Conservation (phyloP, 768 basidiomycete genomes). For the Trametes villosa region DNA sequence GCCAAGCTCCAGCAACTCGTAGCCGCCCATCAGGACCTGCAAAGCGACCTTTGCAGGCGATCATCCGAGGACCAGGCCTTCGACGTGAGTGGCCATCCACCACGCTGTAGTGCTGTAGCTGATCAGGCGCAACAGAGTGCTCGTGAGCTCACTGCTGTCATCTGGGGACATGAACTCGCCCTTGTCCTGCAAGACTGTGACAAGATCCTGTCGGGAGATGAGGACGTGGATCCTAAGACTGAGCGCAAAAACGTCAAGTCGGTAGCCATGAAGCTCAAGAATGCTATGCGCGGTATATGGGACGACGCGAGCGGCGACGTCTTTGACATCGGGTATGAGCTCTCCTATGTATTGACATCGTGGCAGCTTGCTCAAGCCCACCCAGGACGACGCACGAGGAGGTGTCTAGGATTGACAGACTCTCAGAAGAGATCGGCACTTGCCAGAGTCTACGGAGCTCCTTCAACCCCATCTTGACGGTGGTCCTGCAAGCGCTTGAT, state of each 20-base stretch:
- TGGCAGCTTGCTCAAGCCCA: neutral
- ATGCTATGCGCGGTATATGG: conserved; percentile 75
- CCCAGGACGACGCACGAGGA: conserved; percentile 72
- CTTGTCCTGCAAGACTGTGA: conserved; percentile 62
- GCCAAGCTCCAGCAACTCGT: conserved; percentile 62
- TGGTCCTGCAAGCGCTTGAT: conserved; percentile 79
- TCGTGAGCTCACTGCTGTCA: conserved; percentile 76
- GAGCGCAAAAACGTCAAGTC: conserved; percentile 41
- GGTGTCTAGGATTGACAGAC: conserved; percentile 62
- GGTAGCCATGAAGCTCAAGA: conserved; percentile 63
- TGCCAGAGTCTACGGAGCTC: conserved; percentile 77
- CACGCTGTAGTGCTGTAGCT: neutral
- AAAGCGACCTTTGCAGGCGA: conserved; percentile 67
- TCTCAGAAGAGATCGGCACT: conserved; percentile 77
- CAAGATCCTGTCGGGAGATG: conserved; percentile 46
- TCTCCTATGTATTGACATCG: neutral
- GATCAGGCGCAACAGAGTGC: conserved; percentile 63
- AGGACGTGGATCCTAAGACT: conserved; percentile 39
- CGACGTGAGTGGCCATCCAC: conserved; percentile 53
- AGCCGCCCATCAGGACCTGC: conserved; percentile 65
- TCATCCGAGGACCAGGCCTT: conserved; percentile 82
- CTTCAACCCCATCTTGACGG: conserved; percentile 82
- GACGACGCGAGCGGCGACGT: conserved; percentile 68
- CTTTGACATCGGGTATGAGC: conserved; percentile 77
- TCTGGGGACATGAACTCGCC: conserved; percentile 86